A percentile compares a stretch with the other conserved stretches of the same genome.
Evolutionary conservation across 768 basidiomycete species (phyloP).

Genomic region (Psilocybe subaeruginosa): DNA sequence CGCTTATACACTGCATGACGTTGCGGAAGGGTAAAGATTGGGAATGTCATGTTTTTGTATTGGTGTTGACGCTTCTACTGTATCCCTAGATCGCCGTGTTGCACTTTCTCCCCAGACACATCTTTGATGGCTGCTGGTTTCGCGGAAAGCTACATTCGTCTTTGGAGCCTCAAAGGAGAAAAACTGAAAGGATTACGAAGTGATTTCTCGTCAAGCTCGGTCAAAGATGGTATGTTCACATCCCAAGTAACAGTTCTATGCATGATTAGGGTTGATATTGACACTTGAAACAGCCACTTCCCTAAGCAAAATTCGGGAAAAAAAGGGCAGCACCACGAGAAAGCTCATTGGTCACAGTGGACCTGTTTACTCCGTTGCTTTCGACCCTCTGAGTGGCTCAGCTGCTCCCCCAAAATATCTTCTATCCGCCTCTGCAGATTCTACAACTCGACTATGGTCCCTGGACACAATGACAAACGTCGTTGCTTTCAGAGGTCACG

Average conservation of each 20-base stretch:
- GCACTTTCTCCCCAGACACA: slow-evolving; percentile 88
- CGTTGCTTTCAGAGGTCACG: slow-evolving; percentile 93
- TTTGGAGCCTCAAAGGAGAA: slow-evolving; percentile 96
- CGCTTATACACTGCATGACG: slow-evolving; percentile 93
- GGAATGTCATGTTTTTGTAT: slow-evolving; percentile 4
- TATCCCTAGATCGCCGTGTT: slow-evolving; percentile 71
- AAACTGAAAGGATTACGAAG: slow-evolving; percentile 77
- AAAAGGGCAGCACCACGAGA: slow-evolving; percentile 82
- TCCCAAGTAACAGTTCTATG: not conserved
- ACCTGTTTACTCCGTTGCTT: slow-evolving; percentile 92
- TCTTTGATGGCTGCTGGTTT: slow-evolving; percentile 95
- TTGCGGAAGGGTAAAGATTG: slow-evolving; percentile 83
- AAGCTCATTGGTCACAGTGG: slow-evolving; percentile 97
- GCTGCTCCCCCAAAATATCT: slow-evolving; percentile 85
- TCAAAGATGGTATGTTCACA: slow-evolving; percentile 68
- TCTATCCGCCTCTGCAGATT: slow-evolving; percentile 91
- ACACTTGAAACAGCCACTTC: slow-evolving; percentile 48
- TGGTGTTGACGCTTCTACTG: slow-evolving; percentile 1
- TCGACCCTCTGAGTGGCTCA: slow-evolving; percentile 90
- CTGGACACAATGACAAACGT: slow-evolving; percentile 93
- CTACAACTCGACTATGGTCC: slow-evolving; percentile 92
- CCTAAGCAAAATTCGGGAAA: slow-evolving; percentile 71
- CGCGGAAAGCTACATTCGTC: slow-evolving; percentile 89
- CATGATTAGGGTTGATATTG: slow-evolving; percentile 2
- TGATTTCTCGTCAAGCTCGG: slow-evolving; percentile 67